These are phyloP conservation scores for grape (Vitis vinifera) DNA, from an alignment of 164 flowering plant species.

Conservation along the genomic window ASM3070453v1 NC_081821.1:6552001-6552500, in stretches of 20 bases:
- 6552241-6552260: slow-evolving; percentile 12
- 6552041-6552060: slow-evolving; percentile 28
- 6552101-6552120: slow-evolving; percentile 39
- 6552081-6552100: not conserved
- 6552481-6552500: too few species aligned
- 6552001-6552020: too few species aligned
- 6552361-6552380: slow-evolving; percentile 3
- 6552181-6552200: too few species aligned
- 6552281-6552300: slow-evolving; percentile 12
- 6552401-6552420: slow-evolving; percentile 2
- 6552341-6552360: slow-evolving; percentile 12
- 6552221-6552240: not conserved
- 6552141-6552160: slow-evolving; percentile 18
- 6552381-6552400: not conserved
- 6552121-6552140: slow-evolving; percentile 22
- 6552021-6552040: slow-evolving; percentile 15
- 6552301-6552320: slow-evolving; percentile 9
- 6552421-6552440: too few species aligned
- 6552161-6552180: too few species aligned
- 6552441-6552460: too few species aligned
- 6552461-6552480: too few species aligned
- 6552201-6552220: too few species aligned
- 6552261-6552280: slow-evolving; percentile 2
- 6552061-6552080: slow-evolving; percentile 18
- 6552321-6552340: slow-evolving; percentile 19